A percentile compares a stretch with the other conserved stretches of the same genome.
Conservation (phyloP, 164 flowering plant genomes). For the Malania oleifera region DNA sequence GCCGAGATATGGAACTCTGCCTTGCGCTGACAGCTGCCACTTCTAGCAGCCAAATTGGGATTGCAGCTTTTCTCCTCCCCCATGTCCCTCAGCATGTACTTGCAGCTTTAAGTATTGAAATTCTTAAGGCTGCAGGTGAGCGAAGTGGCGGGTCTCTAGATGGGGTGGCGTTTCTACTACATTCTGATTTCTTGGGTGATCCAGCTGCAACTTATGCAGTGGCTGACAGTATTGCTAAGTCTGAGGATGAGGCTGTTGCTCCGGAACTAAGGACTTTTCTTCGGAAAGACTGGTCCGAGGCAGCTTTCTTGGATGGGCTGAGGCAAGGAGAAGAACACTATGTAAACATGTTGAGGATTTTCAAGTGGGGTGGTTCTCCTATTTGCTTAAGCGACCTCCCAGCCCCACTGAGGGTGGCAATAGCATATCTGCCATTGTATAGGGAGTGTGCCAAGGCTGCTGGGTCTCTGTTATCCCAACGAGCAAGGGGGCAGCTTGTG, state of each 20-base stretch:
- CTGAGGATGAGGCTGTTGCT: conserved; percentile 74
- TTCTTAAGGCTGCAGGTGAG: conserved; percentile 94
- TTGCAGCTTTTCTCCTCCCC: conserved; percentile 82
- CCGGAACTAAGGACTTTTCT: conserved; percentile 68
- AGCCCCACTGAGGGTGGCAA: conserved; percentile 55
- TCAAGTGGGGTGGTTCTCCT: conserved; percentile 61
- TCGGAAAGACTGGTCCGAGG: conserved; percentile 80
- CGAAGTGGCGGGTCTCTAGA: conserved; percentile 84
- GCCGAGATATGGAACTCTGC: conserved; percentile 95
- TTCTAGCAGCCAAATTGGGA: conserved; percentile 74
- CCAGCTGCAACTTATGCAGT: conserved; percentile 84
- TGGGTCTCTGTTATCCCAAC: conserved; percentile 63
- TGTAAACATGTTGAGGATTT: conserved; percentile 50
- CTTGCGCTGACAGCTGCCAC: conserved; percentile 95
- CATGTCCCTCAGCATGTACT: conserved; percentile 89
- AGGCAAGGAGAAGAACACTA: conserved; percentile 59
- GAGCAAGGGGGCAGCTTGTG: conserved; percentile 77
- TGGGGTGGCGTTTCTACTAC: conserved; percentile 82
- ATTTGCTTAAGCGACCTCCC: conserved; percentile 69
- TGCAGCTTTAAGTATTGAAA: conserved; percentile 87
- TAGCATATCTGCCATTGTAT: conserved; percentile 77
- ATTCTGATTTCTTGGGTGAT: conserved; percentile 71
- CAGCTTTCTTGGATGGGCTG: conserved; percentile 59
- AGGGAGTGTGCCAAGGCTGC: conserved; percentile 59
- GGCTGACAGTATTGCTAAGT: conserved; percentile 76